Percentiles rank a stretch among this genome's conserved stretches.
Conservation (phyloP, 371 early-diverging fungal genomes). For the Globomyces sp. region DNA sequence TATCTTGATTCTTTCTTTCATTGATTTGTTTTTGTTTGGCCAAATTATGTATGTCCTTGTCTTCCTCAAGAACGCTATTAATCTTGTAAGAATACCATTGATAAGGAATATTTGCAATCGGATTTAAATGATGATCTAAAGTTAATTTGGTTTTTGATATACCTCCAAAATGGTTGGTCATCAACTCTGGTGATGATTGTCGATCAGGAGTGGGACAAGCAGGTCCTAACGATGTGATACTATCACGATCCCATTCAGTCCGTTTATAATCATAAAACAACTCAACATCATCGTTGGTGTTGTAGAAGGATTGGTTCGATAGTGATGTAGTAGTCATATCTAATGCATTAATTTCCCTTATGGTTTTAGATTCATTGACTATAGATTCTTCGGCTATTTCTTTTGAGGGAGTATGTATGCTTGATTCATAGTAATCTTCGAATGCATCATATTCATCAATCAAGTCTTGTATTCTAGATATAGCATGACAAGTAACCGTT, state of each 20-base stretch:
- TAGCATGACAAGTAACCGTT: constrained; percentile 15
- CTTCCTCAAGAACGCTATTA: no score
- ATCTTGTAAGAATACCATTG: background rate
- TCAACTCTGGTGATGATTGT: background rate
- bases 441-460: constrained; percentile 17
- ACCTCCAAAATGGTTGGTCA: background rate
- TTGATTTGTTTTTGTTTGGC: no score
- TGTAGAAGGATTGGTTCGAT: no score
- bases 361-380: background rate
- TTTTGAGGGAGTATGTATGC: background rate
- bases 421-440: background rate
- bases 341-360: background rate
- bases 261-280: background rate
- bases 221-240: constrained; percentile 6
- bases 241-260: background rate
- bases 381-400: background rate
- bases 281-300: background rate
- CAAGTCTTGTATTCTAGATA: constrained; percentile 17
- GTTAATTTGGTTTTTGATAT: background rate
- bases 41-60: no score
- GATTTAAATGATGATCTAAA: no score
- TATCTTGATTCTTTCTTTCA: no score
- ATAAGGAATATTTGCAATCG: background rate
- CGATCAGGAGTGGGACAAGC: constrained; percentile 12
- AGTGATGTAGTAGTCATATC: background rate